Percentiles rank a stretch among this genome's conserved stretches.
phyloP scores from a whole-genome alignment of 148 eudicot genomes.

The Vaccinium corymbosum region DNA sequence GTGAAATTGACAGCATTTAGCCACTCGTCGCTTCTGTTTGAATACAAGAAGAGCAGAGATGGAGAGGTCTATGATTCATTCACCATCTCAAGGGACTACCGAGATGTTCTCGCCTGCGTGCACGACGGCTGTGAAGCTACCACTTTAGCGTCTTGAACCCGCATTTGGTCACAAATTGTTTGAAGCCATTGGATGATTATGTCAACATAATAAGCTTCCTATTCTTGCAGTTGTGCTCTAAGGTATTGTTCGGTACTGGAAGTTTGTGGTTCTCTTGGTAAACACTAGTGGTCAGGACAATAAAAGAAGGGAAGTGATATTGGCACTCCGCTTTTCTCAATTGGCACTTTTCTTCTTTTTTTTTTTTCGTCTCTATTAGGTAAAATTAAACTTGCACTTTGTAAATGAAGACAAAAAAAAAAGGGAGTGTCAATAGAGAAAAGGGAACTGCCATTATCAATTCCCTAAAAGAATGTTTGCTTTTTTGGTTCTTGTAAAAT shows the following conservation, averaged over 20 bases:
- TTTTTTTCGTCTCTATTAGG: too few relatives aligned
- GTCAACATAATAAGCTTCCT: not conserved
- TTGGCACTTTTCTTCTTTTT: too few relatives aligned
- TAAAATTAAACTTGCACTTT: too few relatives aligned
- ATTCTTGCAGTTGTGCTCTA: not conserved
- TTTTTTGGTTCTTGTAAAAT: too few relatives aligned
- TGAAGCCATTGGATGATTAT: not conserved
- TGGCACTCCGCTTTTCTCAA: too few relatives aligned
- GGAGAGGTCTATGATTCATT: constrained; percentile 85
- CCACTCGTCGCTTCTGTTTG: constrained; percentile 72
- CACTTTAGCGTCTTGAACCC: constrained; percentile 45
- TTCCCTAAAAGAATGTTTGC: too few relatives aligned
- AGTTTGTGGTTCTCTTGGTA: not conserved
- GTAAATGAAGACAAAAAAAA: too few relatives aligned
- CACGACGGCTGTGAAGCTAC: constrained; percentile 59
- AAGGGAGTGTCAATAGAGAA: too few relatives aligned
- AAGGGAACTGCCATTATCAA: too few relatives aligned
- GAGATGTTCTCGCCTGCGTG: constrained; percentile 72
- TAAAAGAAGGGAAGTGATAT: too few relatives aligned
- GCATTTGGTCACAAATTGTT: not conserved
- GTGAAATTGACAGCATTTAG: constrained; percentile 78
- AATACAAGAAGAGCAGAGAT: constrained; percentile 86
- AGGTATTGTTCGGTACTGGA: not conserved
- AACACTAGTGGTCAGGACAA: not conserved
- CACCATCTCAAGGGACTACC: constrained; percentile 76